These are phyloP conservation scores for Trametes hirsuta DNA, from an alignment of 1,284 basidiomycete genomes.

Conservation along the genomic window DNA sequence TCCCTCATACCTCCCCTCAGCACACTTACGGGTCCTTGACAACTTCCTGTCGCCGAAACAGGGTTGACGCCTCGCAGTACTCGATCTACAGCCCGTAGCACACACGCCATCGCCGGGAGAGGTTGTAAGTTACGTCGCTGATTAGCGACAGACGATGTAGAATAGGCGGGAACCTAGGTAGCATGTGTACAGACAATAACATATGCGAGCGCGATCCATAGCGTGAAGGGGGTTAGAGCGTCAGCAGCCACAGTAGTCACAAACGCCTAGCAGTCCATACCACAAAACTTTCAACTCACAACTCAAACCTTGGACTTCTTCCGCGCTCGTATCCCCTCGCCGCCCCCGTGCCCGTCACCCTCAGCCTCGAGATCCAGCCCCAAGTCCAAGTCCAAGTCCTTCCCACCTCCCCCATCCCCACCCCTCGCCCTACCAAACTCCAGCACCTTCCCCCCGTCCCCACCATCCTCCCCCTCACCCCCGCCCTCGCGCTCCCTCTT, in stretches of 20 bases:
- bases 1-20: too few relatives aligned
- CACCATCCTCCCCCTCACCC: neutral
- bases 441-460: neutral
- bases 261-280: neutral
- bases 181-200: too few relatives aligned
- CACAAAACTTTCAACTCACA: neutral
- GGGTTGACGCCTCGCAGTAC: neutral
- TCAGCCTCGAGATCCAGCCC: slow-evolving; percentile 3
- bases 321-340: neutral
- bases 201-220: too few relatives aligned
- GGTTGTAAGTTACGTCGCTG: too few relatives aligned
- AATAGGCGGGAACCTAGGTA: neutral
- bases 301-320: slow-evolving; percentile 11
- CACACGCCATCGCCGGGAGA: too few relatives aligned
- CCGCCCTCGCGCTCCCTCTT: slow-evolving; percentile 16
- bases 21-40: neutral
- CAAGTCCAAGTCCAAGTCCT: neutral
- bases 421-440: neutral
- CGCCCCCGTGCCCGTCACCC: neutral
- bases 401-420: neutral
- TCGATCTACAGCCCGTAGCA: too few relatives aligned
- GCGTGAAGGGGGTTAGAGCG: neutral
- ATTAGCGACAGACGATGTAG: neutral
- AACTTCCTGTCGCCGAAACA: neutral
- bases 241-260: neutral